phyloP scores from a whole-genome alignment of 2,329 filamentous ascomycete species.

The Fusarium ramigenum region DNA sequence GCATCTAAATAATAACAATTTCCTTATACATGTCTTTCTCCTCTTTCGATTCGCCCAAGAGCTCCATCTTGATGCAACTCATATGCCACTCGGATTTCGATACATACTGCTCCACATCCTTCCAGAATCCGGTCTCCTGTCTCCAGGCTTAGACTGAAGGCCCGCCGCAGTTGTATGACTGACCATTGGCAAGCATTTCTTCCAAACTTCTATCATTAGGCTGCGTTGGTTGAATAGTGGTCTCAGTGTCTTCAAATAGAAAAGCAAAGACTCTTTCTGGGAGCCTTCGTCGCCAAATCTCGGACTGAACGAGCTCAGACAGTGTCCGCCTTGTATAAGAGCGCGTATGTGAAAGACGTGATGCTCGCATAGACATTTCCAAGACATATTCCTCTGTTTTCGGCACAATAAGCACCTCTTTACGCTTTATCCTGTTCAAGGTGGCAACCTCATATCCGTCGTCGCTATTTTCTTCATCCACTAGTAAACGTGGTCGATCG shows the following conservation, averaged over 20 bases:
- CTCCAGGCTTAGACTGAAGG: not conserved
- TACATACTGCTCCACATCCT: not conserved
- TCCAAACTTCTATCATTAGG: fast-evolving
- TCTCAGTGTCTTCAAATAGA: not conserved
- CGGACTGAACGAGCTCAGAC: not conserved
- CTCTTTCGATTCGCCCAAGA: not conserved
- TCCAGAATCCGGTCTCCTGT: not conserved
- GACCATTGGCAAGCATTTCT: fast-evolving
- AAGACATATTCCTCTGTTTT: too few species aligned
- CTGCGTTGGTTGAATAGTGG: fast-evolving
- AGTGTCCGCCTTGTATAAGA: not conserved
- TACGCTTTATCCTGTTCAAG: not conserved
- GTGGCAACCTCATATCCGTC: too few species aligned
- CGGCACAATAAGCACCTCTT: not conserved
- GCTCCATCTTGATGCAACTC: not conserved
- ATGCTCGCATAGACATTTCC: too few species aligned
- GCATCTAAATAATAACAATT: not conserved
- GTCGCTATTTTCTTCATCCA: too few species aligned
- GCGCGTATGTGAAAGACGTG: too few species aligned
- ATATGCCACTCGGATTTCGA: not conserved
- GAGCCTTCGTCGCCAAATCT: not conserved
- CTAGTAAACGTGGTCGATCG: fast-evolving
- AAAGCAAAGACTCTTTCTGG: not conserved
- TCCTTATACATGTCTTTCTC: too few species aligned
- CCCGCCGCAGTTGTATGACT: fast-evolving